A percentile compares a stretch with the other conserved stretches of the same genome.
Evolutionary conservation across 2,329 filamentous ascomycete genomes (phyloP).

Genomic region (Lizonia empirigonia): DNA sequence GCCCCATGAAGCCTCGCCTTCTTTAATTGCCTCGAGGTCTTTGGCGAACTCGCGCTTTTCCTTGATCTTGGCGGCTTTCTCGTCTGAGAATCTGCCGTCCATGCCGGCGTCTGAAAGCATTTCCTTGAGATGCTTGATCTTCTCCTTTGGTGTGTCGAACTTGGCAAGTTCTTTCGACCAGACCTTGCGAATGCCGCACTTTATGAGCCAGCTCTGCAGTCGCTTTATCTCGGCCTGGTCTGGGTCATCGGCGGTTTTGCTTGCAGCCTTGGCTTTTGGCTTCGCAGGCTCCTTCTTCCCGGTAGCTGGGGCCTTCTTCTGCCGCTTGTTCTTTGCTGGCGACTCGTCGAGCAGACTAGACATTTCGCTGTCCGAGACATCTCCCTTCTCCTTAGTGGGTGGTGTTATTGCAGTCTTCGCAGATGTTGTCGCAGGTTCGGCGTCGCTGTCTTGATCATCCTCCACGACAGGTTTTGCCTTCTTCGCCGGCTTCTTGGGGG

Average conservation of each 20-base stretch:
- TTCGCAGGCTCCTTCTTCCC: slow-evolving; percentile 30
- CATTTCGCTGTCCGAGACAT: slow-evolving; percentile 65
- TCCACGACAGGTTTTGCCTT: slow-evolving; percentile 16
- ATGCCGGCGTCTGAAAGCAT: slow-evolving; percentile 86
- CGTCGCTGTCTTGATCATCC: slow-evolving; percentile 26
- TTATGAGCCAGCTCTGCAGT: slow-evolving; percentile 81
- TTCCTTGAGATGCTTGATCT: slow-evolving; percentile 78
- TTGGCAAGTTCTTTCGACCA: slow-evolving; percentile 82
- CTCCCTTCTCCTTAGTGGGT: slow-evolving; percentile 20
- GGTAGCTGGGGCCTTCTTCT: slow-evolving; percentile 41
- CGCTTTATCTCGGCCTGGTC: slow-evolving; percentile 84
- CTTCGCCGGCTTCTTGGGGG: slow-evolving; percentile 14
- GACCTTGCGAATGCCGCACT: slow-evolving; percentile 91
- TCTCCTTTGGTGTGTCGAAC: slow-evolving; percentile 74
- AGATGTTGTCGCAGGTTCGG: slow-evolving; percentile 11
- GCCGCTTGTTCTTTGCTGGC: slow-evolving; percentile 63
- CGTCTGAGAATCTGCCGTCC: slow-evolving; percentile 83
- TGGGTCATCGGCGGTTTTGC: slow-evolving; percentile 56
- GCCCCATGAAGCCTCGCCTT: slow-evolving; percentile 83
- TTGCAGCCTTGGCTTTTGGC: slow-evolving; percentile 50
- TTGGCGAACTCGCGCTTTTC: slow-evolving; percentile 82
- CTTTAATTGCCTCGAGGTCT: slow-evolving; percentile 82
- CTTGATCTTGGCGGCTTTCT: slow-evolving; percentile 84
- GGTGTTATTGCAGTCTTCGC: slow-evolving; percentile 21
- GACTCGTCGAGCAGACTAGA: slow-evolving; percentile 81